These are phyloP conservation scores for Lepidium didymum DNA, from an alignment of 345 rosid species.

Conservation along the genomic window DNA sequence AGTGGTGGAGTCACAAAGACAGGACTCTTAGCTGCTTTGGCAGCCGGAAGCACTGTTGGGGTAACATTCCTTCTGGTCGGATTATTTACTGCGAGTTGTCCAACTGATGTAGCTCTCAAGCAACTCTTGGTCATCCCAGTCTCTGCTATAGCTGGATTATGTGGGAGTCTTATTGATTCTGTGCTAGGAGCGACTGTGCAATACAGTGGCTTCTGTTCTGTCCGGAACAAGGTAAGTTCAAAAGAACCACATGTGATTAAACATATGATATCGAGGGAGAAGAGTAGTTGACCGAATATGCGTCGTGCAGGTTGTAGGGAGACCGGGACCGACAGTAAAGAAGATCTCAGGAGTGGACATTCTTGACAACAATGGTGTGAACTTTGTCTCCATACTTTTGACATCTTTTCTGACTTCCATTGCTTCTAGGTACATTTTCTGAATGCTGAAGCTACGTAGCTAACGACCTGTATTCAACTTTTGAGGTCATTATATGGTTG, in stretches of 20 bases:
- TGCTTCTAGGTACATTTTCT: conserved; percentile 56
- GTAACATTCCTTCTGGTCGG: conserved; percentile 62
- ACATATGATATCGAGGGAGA: not conserved
- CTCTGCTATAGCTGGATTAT: conserved; percentile 64
- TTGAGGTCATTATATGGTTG: not conserved
- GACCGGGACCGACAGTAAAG: conserved; percentile 89
- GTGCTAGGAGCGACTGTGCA: conserved; percentile 87
- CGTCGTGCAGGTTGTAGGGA: conserved; percentile 67
- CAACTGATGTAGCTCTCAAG: conserved; percentile 42
- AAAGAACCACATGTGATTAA: not conserved
- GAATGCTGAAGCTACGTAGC: conserved; percentile 15
- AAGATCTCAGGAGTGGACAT: conserved; percentile 71
- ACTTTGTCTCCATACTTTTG: conserved; percentile 61
- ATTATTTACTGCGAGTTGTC: conserved; percentile 55
- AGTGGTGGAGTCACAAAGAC: conserved; percentile 85
- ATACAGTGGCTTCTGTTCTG: conserved; percentile 93
- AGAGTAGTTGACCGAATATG: not conserved
- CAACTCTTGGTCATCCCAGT: conserved; percentile 78
- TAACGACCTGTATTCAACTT: not conserved
- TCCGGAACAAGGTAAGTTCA: conserved; percentile 68
- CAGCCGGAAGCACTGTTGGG: conserved; percentile 73
- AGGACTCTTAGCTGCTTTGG: conserved; percentile 81
- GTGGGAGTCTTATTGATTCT: conserved; percentile 83
- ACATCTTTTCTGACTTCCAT: conserved; percentile 64
- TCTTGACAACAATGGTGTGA: conserved; percentile 92